Evolutionary conservation across 2,329 filamentous ascomycete species (phyloP).

Genomic region (Coniosporium tulheliwenetii): DNA sequence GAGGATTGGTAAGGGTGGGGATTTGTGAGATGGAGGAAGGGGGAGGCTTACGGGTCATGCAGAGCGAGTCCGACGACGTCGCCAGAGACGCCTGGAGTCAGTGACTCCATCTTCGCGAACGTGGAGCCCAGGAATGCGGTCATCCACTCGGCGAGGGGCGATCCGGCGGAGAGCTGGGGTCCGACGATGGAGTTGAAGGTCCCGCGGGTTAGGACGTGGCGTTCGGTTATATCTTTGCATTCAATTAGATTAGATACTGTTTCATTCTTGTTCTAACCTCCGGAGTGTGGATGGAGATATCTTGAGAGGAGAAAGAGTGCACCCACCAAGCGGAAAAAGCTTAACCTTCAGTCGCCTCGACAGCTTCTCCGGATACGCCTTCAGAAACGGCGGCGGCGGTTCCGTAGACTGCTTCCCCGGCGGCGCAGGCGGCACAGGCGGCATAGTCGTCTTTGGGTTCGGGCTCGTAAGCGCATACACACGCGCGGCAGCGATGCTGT

Average conservation of each 20-base stretch:
- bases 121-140: constrained; percentile 28
- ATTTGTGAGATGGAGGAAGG: constrained; percentile 2
- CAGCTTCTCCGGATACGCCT: constrained; percentile 25
- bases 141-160: constrained; percentile 30
- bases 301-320: no score
- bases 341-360: constrained; percentile 26
- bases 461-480: constrained; percentile 33
- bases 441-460: constrained; percentile 65
- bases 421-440: constrained; percentile 38
- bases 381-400: constrained; percentile 15
- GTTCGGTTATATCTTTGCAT: constrained; percentile 25
- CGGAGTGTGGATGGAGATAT: not conserved
- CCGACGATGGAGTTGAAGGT: constrained; percentile 18
- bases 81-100: constrained; percentile 19
- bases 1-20: constrained; percentile 6
- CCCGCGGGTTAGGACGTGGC: constrained; percentile 24
- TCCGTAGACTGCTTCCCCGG: constrained; percentile 11
- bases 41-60: constrained; percentile 26
- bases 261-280: constrained; percentile 2
- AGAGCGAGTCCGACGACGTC: constrained; percentile 24
- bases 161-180: constrained; percentile 13
- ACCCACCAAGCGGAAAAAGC: constrained; percentile 28
- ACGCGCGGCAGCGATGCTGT: constrained; percentile 36
- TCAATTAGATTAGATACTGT: not conserved
- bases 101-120: constrained; percentile 26